Evolutionary conservation across 306 rosid species (phyloP).

Genomic region (Vigna radiata): DNA sequence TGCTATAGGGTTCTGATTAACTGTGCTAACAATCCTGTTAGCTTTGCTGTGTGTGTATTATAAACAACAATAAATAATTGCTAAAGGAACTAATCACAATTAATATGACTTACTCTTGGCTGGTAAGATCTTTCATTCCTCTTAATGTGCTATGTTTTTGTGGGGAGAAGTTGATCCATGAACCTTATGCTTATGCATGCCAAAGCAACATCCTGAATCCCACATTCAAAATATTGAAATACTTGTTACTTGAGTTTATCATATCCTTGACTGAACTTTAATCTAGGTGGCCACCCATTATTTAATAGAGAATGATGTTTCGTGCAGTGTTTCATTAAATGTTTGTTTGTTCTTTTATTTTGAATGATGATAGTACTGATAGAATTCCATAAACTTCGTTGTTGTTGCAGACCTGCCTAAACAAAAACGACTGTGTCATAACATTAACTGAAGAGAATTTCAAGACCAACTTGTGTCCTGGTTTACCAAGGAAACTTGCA

Average conservation of each 20-base stretch:
- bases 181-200: constrained; percentile 4
- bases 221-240: neutral
- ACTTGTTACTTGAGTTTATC: neutral
- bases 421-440: constrained; percentile 66
- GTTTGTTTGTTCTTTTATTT: neutral
- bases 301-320: neutral
- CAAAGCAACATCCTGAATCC: neutral
- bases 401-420: constrained; percentile 68
- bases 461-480: constrained; percentile 55
- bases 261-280: neutral
- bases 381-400: constrained; percentile 13
- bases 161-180: neutral
- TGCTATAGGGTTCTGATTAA: neutral
- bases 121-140: neutral
- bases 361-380: neutral
- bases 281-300: neutral
- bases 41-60: neutral
- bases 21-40: neutral
- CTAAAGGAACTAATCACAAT: neutral
- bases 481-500: constrained; percentile 72
- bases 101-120: neutral
- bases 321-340: neutral
- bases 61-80: constrained; percentile 8
- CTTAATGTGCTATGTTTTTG: neutral
- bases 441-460: constrained; percentile 65